Percentiles rank a stretch among this genome's conserved stretches.
phyloP scores from a whole-genome alignment of 2,329 filamentous ascomycete genomes.

The Aspergillus sp. region DNA sequence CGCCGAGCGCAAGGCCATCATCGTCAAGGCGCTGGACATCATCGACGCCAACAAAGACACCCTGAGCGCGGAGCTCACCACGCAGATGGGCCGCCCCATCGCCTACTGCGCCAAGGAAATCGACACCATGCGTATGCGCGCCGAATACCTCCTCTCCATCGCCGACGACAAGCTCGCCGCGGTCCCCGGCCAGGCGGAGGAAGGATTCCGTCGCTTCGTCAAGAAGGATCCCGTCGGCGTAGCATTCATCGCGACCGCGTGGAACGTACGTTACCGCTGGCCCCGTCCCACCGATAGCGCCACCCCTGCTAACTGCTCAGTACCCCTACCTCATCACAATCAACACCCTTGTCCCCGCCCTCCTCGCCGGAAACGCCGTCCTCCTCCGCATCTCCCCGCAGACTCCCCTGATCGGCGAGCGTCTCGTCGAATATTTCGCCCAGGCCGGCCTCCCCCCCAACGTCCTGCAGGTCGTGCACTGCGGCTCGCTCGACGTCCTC shows the following conservation, averaged over 20 bases:
- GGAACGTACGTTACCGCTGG: constrained; percentile 69
- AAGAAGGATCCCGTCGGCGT: constrained; percentile 82
- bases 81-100: constrained; percentile 90
- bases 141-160: constrained; percentile 79
- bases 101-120: constrained; percentile 79
- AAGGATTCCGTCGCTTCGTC: constrained; percentile 84
- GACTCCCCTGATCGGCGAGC: constrained; percentile 83
- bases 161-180: constrained; percentile 74
- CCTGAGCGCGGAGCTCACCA: constrained; percentile 75
- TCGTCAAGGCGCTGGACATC: constrained; percentile 72
- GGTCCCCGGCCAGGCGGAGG: constrained; percentile 76
- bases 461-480: constrained; percentile 85
- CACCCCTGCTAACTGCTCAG: constrained; percentile 43
- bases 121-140: constrained; percentile 75
- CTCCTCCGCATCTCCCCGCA: constrained; percentile 91
- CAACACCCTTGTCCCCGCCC: constrained; percentile 84
- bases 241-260: constrained; percentile 82
- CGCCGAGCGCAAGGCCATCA: constrained; percentile 71
- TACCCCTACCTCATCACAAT: constrained; percentile 89
- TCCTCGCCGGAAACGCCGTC: constrained; percentile 82
- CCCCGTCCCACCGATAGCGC: not conserved
- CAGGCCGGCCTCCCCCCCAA: constrained; percentile 76
- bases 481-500: constrained; percentile 70
- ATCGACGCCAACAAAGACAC: constrained; percentile 70
- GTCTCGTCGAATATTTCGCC: constrained; percentile 69